Percentiles rank a stretch among this genome's conserved stretches.
Evolutionary conservation across 1,284 basidiomycete species (phyloP).

Genomic region (Melampsora larici-populina): DNA sequence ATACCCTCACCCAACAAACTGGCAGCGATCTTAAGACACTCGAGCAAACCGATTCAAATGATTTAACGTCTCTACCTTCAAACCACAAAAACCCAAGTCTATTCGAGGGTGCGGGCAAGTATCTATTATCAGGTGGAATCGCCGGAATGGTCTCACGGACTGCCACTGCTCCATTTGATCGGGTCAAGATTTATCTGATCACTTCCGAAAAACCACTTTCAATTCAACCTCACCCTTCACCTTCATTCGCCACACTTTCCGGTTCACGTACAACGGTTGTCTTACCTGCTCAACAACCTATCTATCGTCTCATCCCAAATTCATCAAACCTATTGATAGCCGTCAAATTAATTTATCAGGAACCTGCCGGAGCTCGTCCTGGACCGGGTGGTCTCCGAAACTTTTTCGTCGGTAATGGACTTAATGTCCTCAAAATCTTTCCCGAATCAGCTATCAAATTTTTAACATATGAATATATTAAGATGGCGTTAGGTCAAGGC

Average conservation of each 20-base stretch:
- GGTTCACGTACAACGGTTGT: conserved; percentile 38
- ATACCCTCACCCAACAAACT: not conserved
- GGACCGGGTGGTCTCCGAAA: conserved; percentile 70
- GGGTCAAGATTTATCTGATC: conserved; percentile 94
- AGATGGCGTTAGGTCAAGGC: conserved; percentile 57
- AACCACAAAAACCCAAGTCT: not conserved
- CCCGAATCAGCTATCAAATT: conserved; percentile 99
- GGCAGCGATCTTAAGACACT: not conserved
- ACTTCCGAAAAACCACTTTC: conserved; percentile 60
- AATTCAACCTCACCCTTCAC: conserved; percentile 53
- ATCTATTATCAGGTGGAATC: conserved; percentile 51
- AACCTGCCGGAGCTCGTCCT: conserved; percentile 51
- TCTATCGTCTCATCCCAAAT: conserved; percentile 55
- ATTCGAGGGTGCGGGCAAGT: conserved; percentile 51
- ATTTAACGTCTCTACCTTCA: not conserved
- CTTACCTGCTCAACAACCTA: not conserved
- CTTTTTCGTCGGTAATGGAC: conserved; percentile 77
- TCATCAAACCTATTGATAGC: conserved; percentile 69
- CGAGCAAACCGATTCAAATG: not conserved
- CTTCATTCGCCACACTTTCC: conserved; percentile 44
- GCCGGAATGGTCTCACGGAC: conserved; percentile 74
- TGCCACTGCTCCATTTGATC: conserved; percentile 95
- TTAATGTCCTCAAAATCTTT: conserved; percentile 82
- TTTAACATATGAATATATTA: conserved; percentile 83
- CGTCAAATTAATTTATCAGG: conserved; percentile 72